A percentile compares a stretch with the other conserved stretches of the same genome.
These are phyloP conservation scores for Aureoboletus auriporus DNA, from an alignment of 768 basidiomycete genomes.

Conservation along the genomic window DNA sequence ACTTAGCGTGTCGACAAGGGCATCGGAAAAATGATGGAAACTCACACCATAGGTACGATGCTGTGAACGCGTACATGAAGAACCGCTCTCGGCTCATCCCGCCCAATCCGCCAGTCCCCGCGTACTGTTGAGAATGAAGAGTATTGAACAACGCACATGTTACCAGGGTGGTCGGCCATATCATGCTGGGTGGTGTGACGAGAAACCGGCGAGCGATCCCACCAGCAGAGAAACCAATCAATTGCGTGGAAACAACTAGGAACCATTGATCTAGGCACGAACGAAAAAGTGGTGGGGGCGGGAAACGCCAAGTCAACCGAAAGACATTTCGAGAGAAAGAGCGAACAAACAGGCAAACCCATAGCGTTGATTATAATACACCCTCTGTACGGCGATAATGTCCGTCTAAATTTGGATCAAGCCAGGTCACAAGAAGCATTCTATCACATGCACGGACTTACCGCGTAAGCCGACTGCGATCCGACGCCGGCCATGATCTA, in stretches of 20 bases:
- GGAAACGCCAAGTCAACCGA: conserved; percentile 1
- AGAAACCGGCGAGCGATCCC: conserved; percentile 74
- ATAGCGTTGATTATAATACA: conserved; percentile 65
- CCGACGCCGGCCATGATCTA: conserved; percentile 57
- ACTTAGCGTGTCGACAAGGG: conserved; percentile 1
- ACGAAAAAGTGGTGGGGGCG: neutral
- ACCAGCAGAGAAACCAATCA: conserved; percentile 83
- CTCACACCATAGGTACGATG: conserved; percentile 59
- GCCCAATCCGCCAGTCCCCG: conserved; percentile 56
- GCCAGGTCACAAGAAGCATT: neutral
- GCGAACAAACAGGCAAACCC: conserved; percentile 49
- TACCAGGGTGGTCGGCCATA: conserved; percentile 77
- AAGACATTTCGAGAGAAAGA: neutral
- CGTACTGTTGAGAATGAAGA: conserved; percentile 64
- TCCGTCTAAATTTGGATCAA: conserved; percentile 42
- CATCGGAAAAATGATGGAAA: neutral
- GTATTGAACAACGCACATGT: conserved; percentile 76
- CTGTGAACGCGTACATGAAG: conserved; percentile 62
- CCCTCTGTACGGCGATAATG: conserved; percentile 70
- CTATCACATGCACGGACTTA: conserved; percentile 19
- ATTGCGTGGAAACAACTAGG: conserved; percentile 68
- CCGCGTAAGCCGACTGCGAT: conserved; percentile 58
- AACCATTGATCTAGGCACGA: conserved; percentile 66
- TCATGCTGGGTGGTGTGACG: conserved; percentile 52
- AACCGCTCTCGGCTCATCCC: conserved; percentile 74